These are phyloP conservation scores for button mushroom (Agaricus bisporus) DNA, from an alignment of 768 basidiomycete genomes.

Conservation along the genomic window DNA sequence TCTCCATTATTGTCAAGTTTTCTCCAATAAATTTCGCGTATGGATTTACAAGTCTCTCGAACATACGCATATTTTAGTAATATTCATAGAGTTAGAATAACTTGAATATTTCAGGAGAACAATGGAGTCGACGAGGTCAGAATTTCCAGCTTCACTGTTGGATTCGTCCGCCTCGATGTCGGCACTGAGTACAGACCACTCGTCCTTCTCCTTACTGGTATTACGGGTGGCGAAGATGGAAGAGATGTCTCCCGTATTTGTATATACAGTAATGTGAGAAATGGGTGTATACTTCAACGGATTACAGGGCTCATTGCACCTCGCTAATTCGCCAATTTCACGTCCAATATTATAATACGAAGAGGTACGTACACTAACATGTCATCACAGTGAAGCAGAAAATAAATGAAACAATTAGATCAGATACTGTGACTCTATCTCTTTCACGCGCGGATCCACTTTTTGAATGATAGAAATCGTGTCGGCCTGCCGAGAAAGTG, in stretches of 20 bases:
- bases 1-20: no score
- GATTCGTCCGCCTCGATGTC: constrained; percentile 15
- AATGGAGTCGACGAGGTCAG: constrained; percentile 8
- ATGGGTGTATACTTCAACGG: no score
- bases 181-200: constrained; percentile 14
- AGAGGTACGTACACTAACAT: no score
- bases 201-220: constrained; percentile 7
- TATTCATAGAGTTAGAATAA: no score
- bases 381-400: no score
- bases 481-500: neutral
- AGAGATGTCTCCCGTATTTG: constrained; percentile 21
- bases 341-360: no score
- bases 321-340: no score
- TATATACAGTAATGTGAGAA: no score
- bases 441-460: constrained; percentile 1
- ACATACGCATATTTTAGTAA: no score
- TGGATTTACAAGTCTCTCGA: no score
- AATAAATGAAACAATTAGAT: neutral
- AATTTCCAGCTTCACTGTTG: constrained; percentile 10
- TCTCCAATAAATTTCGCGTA: no score
- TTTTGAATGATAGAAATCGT: neutral
- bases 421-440: neutral
- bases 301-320: no score
- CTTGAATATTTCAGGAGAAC: constrained; percentile 7
- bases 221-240: constrained; percentile 15